Conservation (phyloP, 441 rosid species). For the Biscutella laevigata region DNA sequence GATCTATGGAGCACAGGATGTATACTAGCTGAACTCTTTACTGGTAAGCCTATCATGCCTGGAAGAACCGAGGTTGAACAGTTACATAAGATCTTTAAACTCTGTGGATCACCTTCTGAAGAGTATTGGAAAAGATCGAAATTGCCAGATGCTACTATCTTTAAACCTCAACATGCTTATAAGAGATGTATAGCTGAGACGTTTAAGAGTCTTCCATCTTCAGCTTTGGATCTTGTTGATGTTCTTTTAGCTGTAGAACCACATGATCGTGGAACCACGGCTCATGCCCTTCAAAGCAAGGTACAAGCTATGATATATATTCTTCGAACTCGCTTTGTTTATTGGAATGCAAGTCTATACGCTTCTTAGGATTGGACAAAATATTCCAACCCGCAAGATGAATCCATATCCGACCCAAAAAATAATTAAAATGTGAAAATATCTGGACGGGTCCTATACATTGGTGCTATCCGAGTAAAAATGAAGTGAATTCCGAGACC, state of each 20-base stretch:
- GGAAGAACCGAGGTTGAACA: slow-evolving; percentile 87
- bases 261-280: slow-evolving; percentile 58
- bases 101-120: slow-evolving; percentile 92
- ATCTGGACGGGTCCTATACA: too few relatives aligned
- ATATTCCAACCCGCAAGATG: too few relatives aligned
- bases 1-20: slow-evolving; percentile 90
- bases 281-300: slow-evolving; percentile 63
- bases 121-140: slow-evolving; percentile 82
- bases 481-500: too few relatives aligned
- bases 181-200: slow-evolving; percentile 62
- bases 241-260: slow-evolving; percentile 71
- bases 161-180: slow-evolving; percentile 87
- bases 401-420: too few relatives aligned
- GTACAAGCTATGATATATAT: slow-evolving; percentile 24
- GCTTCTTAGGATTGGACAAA: too few relatives aligned
- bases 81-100: slow-evolving; percentile 85
- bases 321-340: not conserved
- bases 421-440: too few relatives aligned
- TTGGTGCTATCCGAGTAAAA: too few relatives aligned
- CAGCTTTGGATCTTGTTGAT: slow-evolving; percentile 62
- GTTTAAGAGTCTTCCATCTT: slow-evolving; percentile 60
- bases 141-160: slow-evolving; percentile 69
- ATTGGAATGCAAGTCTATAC: not conserved
- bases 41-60: slow-evolving; percentile 61
- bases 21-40: slow-evolving; percentile 70